Percentiles rank a stretch among this genome's conserved stretches.
Conservation (phyloP, 768 basidiomycete species). For the Pulveroboletus sp. region DNA sequence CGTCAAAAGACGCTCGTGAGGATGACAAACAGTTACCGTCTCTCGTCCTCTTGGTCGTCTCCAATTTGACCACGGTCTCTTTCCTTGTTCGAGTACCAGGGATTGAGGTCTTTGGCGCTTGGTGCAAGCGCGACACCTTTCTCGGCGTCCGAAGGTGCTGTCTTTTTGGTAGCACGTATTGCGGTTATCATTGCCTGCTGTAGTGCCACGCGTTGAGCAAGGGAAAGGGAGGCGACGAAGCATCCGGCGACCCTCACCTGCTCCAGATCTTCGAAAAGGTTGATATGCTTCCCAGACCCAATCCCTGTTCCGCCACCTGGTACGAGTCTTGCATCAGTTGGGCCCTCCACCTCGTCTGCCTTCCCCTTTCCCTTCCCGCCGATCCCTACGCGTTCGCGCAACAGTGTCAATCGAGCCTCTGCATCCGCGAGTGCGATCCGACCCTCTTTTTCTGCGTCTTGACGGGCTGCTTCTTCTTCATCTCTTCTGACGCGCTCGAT, state of each 20-base stretch:
- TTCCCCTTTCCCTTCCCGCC: conserved; percentile 34
- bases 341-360: conserved; percentile 28
- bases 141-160: conserved; percentile 49
- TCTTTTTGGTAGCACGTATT: conserved; percentile 47
- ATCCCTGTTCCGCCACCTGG: background rate
- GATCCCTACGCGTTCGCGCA: conserved; percentile 58
- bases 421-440: conserved; percentile 73
- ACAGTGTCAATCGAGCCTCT: conserved; percentile 65
- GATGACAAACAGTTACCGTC: conserved; percentile 29
- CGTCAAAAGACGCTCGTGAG: background rate
- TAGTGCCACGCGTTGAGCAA: background rate
- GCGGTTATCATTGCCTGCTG: conserved; percentile 45
- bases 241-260: conserved; percentile 37
- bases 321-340: background rate
- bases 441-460: conserved; percentile 68
- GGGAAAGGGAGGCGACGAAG: background rate
- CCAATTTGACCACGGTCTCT: conserved; percentile 23
- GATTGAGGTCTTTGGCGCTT: conserved; percentile 68
- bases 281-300: conserved; percentile 63
- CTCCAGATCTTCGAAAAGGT: conserved; percentile 81
- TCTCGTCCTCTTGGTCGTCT: conserved; percentile 32
- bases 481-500: conserved; percentile 75
- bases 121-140: conserved; percentile 73
- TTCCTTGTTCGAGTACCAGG: conserved; percentile 58
- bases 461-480: conserved; percentile 69